phyloP scores from a whole-genome alignment of 208 protist genomes.

The Trypanosoma grayi region DNA sequence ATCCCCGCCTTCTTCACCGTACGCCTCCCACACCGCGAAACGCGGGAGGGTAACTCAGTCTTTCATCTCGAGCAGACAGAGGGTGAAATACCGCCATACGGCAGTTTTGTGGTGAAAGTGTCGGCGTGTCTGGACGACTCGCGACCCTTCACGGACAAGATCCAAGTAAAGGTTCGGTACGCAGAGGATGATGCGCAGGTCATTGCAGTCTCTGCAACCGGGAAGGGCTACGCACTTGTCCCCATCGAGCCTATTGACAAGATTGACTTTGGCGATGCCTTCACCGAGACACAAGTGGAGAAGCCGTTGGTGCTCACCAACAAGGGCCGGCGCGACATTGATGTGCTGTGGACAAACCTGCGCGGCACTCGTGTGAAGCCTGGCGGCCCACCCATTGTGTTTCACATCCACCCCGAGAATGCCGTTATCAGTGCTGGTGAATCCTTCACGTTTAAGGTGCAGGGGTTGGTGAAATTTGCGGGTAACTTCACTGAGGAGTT shows the following conservation, averaged over 20 bases:
- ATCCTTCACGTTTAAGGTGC: conserved; percentile 58
- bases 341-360: conserved; percentile 88
- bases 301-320: conserved; percentile 83
- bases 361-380: conserved; percentile 67
- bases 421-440: conserved; percentile 58
- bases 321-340: conserved; percentile 81
- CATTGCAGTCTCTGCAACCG: conserved; percentile 71
- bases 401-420: conserved; percentile 78
- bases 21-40: conserved; percentile 7
- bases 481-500: conserved; percentile 79
- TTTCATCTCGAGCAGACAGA: conserved; percentile 35
- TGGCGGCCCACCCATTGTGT: conserved; percentile 63
- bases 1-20: conserved; percentile 64
- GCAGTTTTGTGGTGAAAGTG: conserved; percentile 49
- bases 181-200: conserved; percentile 33
- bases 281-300: conserved; percentile 69
- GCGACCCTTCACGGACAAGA: conserved; percentile 72
- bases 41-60: neutral
- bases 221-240: conserved; percentile 91
- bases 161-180: conserved; percentile 68
- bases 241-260: conserved; percentile 30
- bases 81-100: conserved; percentile 68
- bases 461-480: conserved; percentile 40
- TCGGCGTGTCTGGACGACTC: conserved; percentile 87
- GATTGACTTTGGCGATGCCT: conserved; percentile 90